Evolutionary conservation across 1,284 basidiomycete species (phyloP), one percentile per base, ranked within the genome.

Genomic region (Ceratobasidium sp.): DNA sequence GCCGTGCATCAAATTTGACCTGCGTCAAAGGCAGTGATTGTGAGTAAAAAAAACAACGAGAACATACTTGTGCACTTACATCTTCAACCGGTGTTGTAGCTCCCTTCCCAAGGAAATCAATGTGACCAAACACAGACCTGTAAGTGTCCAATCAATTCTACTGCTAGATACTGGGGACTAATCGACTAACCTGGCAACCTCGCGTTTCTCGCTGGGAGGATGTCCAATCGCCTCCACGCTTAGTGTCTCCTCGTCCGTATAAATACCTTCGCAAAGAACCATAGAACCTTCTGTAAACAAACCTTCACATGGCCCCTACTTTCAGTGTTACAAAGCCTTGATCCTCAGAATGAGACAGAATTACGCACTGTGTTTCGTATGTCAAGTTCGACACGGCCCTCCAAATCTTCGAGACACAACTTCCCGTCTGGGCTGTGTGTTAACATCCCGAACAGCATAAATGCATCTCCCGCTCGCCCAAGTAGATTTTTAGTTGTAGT

Each of bases 281-380:
- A 98, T 92, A 74, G 92, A 95, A 0, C 98, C 98, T 81, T 99
- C 96, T 0, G 96, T 98, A 79, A 98, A 99, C 16, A 99, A 82
- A 0, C 98, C 98, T 80, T 98, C 96, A 54, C 96, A 95, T 5
- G 97, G 96, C 74, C 94, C 93, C 95, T 96, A 76, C 9, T 14
- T 28, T 43, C 30, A 76, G 73, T 23, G 26, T 35, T 64, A 46
- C 46, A 49, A 69, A 28, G 14, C 4, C 26, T 49, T 14, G 9
- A 57, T 28, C 26, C 30, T 50, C 5, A 28, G n/a, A 23, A 50
- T 28, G 16, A 52, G 32, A 73, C 44, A 49, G 18, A 18, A 46
- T 8, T 23, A 81, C 90, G 79, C 77, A 96, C 96, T 52, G 97
- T 87, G 77, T 93, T 90, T 4, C 91, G 89, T 78, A 98, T 91